Conservation (phyloP, 257 asterid genomes). For the Jasminum sambac region DNA sequence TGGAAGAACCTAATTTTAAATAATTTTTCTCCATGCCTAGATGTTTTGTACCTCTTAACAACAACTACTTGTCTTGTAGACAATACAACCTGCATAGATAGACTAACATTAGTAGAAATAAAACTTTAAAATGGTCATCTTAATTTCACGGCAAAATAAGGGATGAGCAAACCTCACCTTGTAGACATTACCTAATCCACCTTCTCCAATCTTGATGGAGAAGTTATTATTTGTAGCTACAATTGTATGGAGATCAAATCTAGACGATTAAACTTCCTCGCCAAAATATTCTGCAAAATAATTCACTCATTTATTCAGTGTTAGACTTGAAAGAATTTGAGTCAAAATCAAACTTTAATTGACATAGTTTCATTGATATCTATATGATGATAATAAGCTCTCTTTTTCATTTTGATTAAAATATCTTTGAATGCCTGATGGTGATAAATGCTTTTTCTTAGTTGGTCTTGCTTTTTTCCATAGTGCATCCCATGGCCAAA, state of each 20-base stretch:
- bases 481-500: slow-evolving; percentile 29
- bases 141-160: neutral
- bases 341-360: too few species aligned
- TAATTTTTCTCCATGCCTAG: neutral
- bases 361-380: neutral
- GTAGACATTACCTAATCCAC: slow-evolving; percentile 7
- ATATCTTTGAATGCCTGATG: slow-evolving; percentile 21
- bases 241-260: slow-evolving; percentile 18
- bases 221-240: slow-evolving; percentile 26
- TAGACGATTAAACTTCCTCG: neutral
- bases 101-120: neutral
- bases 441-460: slow-evolving; percentile 7
- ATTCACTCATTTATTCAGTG: neutral
- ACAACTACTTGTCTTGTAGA: slow-evolving; percentile 22
- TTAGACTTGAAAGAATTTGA: neutral
- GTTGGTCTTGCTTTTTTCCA: slow-evolving; percentile 29
- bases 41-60: slow-evolving; percentile 6
- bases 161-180: slow-evolving; percentile 19
- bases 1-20: slow-evolving; percentile 6
- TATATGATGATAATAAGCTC: neutral
- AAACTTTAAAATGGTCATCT: neutral
- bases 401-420: neutral
- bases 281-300: slow-evolving; percentile 14
- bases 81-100: slow-evolving; percentile 10
- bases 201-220: slow-evolving; percentile 13